Conservation (phyloP, 2,329 filamentous ascomycete species). For the Sclerotinia minor region DNA sequence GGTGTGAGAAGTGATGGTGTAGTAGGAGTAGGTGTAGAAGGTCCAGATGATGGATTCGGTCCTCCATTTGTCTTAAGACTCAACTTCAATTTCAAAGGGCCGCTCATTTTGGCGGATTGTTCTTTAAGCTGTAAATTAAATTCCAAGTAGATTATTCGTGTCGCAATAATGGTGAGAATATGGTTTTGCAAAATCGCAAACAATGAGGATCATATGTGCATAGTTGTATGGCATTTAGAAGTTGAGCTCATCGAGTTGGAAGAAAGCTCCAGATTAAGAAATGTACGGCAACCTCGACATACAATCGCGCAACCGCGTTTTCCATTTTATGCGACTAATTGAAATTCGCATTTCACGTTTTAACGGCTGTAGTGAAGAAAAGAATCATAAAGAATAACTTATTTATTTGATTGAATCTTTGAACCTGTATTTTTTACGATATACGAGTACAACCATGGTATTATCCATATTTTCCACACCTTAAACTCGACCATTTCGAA, state of each 20-base stretch:
- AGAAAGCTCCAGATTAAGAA: slow-evolving; percentile 20
- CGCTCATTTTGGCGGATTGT: slow-evolving; percentile 33
- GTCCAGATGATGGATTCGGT: slow-evolving; percentile 14
- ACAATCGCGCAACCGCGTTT: slow-evolving; percentile 23
- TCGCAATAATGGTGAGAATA: not conserved
- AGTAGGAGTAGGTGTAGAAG: slow-evolving; percentile 27
- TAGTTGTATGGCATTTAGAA: not conserved
- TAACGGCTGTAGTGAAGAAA: not conserved
- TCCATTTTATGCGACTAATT: slow-evolving; percentile 13
- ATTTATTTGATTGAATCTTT: not conserved
- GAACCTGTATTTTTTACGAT: slow-evolving; percentile 11
- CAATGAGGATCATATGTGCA: not conserved
- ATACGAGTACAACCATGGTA: slow-evolving; percentile 37
- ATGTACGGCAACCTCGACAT: slow-evolving; percentile 23
- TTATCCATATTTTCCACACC: slow-evolving; percentile 27
- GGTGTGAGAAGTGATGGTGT: slow-evolving; percentile 31
- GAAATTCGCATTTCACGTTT: not conserved
- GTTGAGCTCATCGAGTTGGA: not conserved
- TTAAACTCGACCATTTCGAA: slow-evolving; percentile 31
- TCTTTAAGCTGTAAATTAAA: not conserved
- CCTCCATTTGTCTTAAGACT: slow-evolving; percentile 19
- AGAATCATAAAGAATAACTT: not conserved
- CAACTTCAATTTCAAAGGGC: slow-evolving; percentile 30
- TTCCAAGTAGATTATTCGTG: not conserved
- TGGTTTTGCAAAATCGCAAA: not conserved